Base-by-base conservation (phyloP, 1,139 yeast species). In the Pneumocystis oryctolagi region DNA sequence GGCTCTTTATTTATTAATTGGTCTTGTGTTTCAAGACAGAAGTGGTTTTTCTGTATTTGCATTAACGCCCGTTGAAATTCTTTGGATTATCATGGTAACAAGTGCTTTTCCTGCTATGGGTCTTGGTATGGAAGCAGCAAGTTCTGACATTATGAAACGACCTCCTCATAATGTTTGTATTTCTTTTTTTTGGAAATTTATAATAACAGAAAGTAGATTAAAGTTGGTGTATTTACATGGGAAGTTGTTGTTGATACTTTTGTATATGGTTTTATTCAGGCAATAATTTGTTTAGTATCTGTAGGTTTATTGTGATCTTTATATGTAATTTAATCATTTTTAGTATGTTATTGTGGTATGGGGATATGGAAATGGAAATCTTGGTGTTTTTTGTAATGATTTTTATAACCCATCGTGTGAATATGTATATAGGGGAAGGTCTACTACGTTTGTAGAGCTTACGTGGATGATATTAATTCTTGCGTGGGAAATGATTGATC, bases 401-500 rank as follows among this genome's bases (percentile, higher is more conserved):
- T 70, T 72, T 12, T 77, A 74, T 67, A 73, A 73, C 63, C 78
- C 73, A 2, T 61, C 75, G 0, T 89, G 96, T 75, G 71, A 75
- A 60, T 76, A 79, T 67, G 96, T 89, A 5, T 88, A 84, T 76
- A 78, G 82, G 70, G 90, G 92, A 2, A 82, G 97, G 72, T 83
- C 96, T 1, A 82, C 87, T 3, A 80, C 94, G 0, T 89, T 89
- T 76, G 88, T 87, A 2, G 83, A 84, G 5, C 84, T 89, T 85
- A 89, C 96, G 0, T 89, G 96, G 96, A 82, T 94, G 76, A 86
- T 95, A 3, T 80, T 89, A 66, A 74, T 89, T 35, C 77, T 88
- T 64, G 96, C 96, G 1, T 89, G 95, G 95, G 96, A 89, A 74
- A 89, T 90, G 70, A 80, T 88, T 65, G 94, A 88, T 72, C 78